Evolutionary conservation across 805 yeast species (phyloP).

Genomic region (Ogataea kodamae): DNA sequence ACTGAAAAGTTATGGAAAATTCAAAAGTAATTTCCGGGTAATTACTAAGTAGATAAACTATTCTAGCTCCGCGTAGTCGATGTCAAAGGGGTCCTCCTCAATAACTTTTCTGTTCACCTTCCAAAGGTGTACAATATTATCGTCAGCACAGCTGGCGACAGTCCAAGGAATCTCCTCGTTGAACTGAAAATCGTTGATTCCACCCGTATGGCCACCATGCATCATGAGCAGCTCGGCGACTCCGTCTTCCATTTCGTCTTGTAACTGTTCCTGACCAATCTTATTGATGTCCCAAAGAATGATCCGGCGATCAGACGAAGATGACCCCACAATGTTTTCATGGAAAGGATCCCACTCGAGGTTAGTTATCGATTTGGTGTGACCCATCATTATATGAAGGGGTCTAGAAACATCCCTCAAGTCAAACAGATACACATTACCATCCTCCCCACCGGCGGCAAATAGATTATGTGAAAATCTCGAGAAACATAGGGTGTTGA

Average conservation of each 20-base stretch:
- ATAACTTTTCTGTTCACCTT: slow-evolving; percentile 37
- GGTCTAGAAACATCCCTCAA: slow-evolving; percentile 40
- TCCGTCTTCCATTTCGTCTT: slow-evolving; percentile 89
- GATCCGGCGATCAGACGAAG: slow-evolving; percentile 72
- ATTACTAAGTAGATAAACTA: slow-evolving; percentile 6
- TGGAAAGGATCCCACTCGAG: slow-evolving; percentile 74
- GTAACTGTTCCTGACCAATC: slow-evolving; percentile 81
- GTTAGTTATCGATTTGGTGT: slow-evolving; percentile 65
- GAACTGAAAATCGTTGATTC: slow-evolving; percentile 70
- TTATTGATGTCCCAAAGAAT: slow-evolving; percentile 77
- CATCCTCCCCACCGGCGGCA: slow-evolving; percentile 69
- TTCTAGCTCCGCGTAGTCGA: slow-evolving; percentile 17
- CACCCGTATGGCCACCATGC: slow-evolving; percentile 88
- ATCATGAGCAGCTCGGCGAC: slow-evolving; percentile 85
- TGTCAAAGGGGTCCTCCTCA: slow-evolving; percentile 25
- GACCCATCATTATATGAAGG: slow-evolving; percentile 78
- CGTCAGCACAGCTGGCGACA: slow-evolving; percentile 60
- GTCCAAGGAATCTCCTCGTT: slow-evolving; percentile 75
- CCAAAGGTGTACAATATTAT: slow-evolving; percentile 60
- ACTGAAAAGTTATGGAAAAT: slow-evolving; percentile 2
- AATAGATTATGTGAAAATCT: slow-evolving; percentile 54
- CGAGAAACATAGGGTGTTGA: slow-evolving; percentile 66
- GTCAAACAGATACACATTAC: slow-evolving; percentile 65
- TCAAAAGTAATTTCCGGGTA: slow-evolving; percentile 2
- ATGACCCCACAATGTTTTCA: slow-evolving; percentile 76